Percentiles rank a stretch among this genome's conserved stretches.
Conservation (phyloP, 352 stramenopile genomes). For the Phytophthora idaei region DNA sequence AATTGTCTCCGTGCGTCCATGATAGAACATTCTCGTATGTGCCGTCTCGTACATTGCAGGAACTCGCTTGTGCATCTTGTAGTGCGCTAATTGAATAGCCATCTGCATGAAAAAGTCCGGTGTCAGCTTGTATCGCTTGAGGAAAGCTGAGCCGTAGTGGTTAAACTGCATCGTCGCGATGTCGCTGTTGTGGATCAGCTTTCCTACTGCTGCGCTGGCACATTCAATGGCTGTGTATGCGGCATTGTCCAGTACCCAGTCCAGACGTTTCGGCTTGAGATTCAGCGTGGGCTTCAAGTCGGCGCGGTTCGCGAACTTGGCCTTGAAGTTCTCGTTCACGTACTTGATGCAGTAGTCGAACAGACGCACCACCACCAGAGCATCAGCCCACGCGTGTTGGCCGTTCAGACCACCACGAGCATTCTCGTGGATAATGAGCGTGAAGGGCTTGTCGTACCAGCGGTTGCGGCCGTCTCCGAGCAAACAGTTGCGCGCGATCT, state of each 20-base stretch:
- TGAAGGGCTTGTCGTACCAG: slow-evolving; percentile 99
- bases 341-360: slow-evolving; percentile 95
- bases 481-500: slow-evolving; percentile 86
- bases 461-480: slow-evolving; percentile 93
- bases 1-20: slow-evolving; percentile 95
- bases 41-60: slow-evolving; percentile 97
- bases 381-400: slow-evolving; percentile 98
- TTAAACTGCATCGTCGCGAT: slow-evolving; percentile 92
- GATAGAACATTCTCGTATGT: slow-evolving; percentile 97
- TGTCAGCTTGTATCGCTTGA: slow-evolving; percentile 95
- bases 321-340: slow-evolving; percentile 91
- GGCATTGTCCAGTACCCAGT: slow-evolving; percentile 86
- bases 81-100: slow-evolving; percentile 97
- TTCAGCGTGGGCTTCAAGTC: slow-evolving; percentile 65
- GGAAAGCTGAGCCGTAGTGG: slow-evolving; percentile 91
- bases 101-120: slow-evolving; percentile 98
- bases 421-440: slow-evolving; percentile 96
- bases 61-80: slow-evolving; percentile 93
- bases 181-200: slow-evolving; percentile 92
- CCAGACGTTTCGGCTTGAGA: slow-evolving; percentile 72
- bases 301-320: slow-evolving; percentile 79
- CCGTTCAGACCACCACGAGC: slow-evolving; percentile 94
- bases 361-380: slow-evolving; percentile 93
- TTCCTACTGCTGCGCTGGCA: slow-evolving; percentile 89
- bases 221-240: slow-evolving; percentile 84